Evolutionary conservation across 2,329 filamentous ascomycete species (phyloP), one percentile per base, ranked within the genome.

Genomic region (Aspergillus tamarii): DNA sequence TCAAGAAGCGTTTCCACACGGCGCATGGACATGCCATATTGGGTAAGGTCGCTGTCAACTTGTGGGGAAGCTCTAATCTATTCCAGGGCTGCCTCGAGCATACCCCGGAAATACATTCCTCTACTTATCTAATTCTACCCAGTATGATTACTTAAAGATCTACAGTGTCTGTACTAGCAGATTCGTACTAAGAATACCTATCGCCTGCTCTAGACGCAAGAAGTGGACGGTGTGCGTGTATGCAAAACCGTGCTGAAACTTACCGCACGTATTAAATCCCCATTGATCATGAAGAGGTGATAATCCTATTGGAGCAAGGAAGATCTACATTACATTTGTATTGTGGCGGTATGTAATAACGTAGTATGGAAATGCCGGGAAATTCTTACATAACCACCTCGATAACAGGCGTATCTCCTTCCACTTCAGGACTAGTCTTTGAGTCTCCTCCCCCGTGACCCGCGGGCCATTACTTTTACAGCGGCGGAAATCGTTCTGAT

Each of bases 11-110:
- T 36, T 36, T 36, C 52, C 52, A 60, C 34, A 30, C 14, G 57
- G 65, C 63, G 74, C 68, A 55, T 74, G 74, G 65, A 76, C 74
- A 57, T 76, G 64, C 74, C 70, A 43, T 54, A 66, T 72, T 61
- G 41, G 73, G 73, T 65, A 58, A 69, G 50, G 58, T 34, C 26
- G n/a, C 34, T 30, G 50, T 46, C 58, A 34, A 28, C 6, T 23
- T 28, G 34, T 12, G 32, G 62, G 58, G 57, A 43, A 32, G 41
- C 12, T 43, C 32, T 36, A 36, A 36, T 36, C 34, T 12, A 10
- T 10, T 34, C 10, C 32, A 26, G 26, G 32, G 32, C 32, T 10
- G 32, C 34, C 34, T 36, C 14, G 14, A 36, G 34, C 34, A 50
- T 50, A 34, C 52, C 52, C 52, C 52, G 52, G 52, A 54, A 54